Percentiles rank a stretch among this genome's conserved stretches.
Evolutionary conservation across 495 filamentous ascomycete genomes (phyloP).

Genomic region (Pseudevernia furfuracea): DNA sequence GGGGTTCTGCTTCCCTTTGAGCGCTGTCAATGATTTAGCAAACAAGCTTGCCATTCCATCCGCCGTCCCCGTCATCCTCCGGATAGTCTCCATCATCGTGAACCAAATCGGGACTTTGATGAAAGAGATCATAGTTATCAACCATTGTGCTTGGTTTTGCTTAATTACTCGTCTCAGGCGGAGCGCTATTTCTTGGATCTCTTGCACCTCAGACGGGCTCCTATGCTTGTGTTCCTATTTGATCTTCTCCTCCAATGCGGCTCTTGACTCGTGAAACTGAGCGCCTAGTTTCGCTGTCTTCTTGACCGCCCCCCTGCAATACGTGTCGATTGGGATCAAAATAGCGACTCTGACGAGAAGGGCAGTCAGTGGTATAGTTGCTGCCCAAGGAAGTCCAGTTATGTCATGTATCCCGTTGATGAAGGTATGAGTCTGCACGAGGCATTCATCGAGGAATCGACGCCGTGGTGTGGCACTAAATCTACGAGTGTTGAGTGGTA

Average conservation of each 20-base stretch:
- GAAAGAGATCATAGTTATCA: slow-evolving; percentile 39
- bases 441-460: no score
- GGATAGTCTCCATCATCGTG: slow-evolving; percentile 55
- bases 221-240: neutral
- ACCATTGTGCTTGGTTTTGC: slow-evolving; percentile 22
- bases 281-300: neutral
- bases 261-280: neutral
- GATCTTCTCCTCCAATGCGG: neutral
- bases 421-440: no score
- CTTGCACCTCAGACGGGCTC: neutral
- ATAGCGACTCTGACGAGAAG: neutral
- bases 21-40: slow-evolving; percentile 7
- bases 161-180: neutral
- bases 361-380: no score
- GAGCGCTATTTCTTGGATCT: neutral
- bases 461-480: no score
- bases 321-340: no score
- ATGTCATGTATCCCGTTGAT: no score
- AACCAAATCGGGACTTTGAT: slow-evolving; percentile 64
- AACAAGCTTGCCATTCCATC: slow-evolving; percentile 45
- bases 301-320: no score
- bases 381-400: no score
- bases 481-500: no score
- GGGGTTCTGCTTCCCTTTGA: neutral
- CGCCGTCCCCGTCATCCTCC: slow-evolving; percentile 54